Evolutionary conservation across 2,329 filamentous ascomycete species (phyloP), one percentile per base, ranked within the genome.

Genomic region (Alternaria conjuncta): DNA sequence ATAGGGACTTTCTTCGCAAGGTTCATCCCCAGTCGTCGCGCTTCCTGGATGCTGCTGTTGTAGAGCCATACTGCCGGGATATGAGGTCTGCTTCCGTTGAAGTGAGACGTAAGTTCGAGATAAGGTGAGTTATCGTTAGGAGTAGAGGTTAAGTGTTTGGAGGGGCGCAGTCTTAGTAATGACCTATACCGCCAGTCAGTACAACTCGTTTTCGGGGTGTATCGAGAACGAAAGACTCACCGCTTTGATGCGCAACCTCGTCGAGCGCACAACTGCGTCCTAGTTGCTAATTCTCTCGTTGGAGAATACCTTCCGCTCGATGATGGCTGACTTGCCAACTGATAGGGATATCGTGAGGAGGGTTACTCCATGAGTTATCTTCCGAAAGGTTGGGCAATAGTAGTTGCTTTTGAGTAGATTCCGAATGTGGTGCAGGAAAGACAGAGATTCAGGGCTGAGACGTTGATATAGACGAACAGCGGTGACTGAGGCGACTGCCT

Each of bases 371-470:
- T 50, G 3, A 20, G 9, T 8, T 4, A 2, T 20, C 6, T 15
- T 6, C 5, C 13, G 1, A 0, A 15, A 0, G 6, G 2, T 9
- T 30, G 11, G 0, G 47, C 26, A 32, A 26, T 23, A 10, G 1
- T 0, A 0, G 3, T 12, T 32, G 18, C 47, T 30, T 13, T 30
- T 8, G 1, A 50, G 25, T 12, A 15, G 0, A 0, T 2, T 30
- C 13, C 8, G 18, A 32, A 18, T 32, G 28, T 23, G 28, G 18
- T 51, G 47, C 6, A 21, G 5, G n/a, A 51, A 12, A 32, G 2
- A n/a, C 2, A 0, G 4, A 32, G 28, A 2, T 7, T 3, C 13
- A 26, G 30, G 5, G 4, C 28, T 13, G n/a, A 32, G 26, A 13
- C 11, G 12, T 46, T 25, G 13, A 25, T 46, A 21, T 44, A 44